These are phyloP conservation scores for Vigna nakashimae DNA, from an alignment of 306 rosid genomes.

Conservation along the genomic window DNA sequence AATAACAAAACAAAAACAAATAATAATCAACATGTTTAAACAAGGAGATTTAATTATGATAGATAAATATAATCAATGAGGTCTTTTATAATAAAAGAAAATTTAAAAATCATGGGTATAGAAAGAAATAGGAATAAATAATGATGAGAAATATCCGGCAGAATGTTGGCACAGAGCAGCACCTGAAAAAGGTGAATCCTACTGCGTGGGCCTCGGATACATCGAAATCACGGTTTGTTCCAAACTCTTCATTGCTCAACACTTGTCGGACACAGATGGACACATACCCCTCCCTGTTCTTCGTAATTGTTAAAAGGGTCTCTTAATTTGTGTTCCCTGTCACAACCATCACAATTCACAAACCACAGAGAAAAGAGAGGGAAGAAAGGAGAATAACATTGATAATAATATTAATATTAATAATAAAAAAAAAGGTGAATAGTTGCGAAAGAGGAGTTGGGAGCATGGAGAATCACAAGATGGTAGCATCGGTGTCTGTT, in stretches of 20 bases:
- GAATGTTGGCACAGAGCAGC: conserved; percentile 23
- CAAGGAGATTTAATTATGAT: too few relatives aligned
- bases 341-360: conserved; percentile 35
- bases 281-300: conserved; percentile 8
- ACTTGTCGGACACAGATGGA: conserved; percentile 40
- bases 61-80: too few relatives aligned
- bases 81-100: too few relatives aligned
- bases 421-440: neutral
- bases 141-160: neutral
- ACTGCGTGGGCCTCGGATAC: conserved; percentile 6
- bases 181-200: neutral
- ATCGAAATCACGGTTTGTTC: conserved; percentile 23
- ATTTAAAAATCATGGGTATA: too few relatives aligned
- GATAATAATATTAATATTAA: too few relatives aligned
- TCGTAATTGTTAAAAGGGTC: conserved; percentile 41
- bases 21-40: too few relatives aligned
- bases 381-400: neutral
- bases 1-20: too few relatives aligned
- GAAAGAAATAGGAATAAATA: neutral
- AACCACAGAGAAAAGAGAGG: conserved; percentile 36
- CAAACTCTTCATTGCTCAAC: conserved; percentile 13
- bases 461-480: conserved; percentile 54
- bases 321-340: conserved; percentile 43
- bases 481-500: conserved; percentile 8
- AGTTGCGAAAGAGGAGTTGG: neutral